These are phyloP conservation scores for Aspergillus cristatus DNA, from an alignment of 495 filamentous ascomycete species.

Conservation along the genomic window DNA sequence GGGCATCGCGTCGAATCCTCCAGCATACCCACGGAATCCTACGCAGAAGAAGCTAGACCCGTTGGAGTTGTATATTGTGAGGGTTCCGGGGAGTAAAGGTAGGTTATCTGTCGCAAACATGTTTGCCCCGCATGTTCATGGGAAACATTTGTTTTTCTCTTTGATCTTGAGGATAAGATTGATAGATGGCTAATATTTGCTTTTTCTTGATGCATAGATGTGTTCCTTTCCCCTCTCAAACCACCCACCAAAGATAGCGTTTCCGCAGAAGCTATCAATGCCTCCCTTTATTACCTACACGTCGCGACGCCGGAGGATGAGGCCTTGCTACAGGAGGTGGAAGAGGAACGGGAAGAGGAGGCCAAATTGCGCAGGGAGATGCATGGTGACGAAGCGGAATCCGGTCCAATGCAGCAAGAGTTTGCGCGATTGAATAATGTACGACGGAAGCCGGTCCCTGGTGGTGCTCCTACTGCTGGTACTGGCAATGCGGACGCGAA, in stretches of 20 bases:
- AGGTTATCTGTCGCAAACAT: conserved; percentile 13
- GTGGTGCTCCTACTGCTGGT: conserved; percentile 2
- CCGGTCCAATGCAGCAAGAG: conserved; percentile 11
- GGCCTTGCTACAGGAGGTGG: conserved; percentile 37
- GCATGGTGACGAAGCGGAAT: conserved; percentile 15
- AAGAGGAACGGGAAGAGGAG: conserved; percentile 31
- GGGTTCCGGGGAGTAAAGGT: conserved; percentile 88
- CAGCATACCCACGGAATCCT: conserved; percentile 69
- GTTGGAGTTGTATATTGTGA: conserved; percentile 78
- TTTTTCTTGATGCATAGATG: conserved; percentile 44
- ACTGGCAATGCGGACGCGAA: conserved; percentile 4
- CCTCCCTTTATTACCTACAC: conserved; percentile 86
- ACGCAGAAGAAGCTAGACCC: conserved; percentile 54
- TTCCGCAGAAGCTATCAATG: conserved; percentile 75
- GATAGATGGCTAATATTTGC: conserved; percentile 8
- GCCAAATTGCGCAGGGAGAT: conserved; percentile 38
- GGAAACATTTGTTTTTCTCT: not conserved
- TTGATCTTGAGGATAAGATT: too few species aligned
- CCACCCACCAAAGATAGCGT: conserved; percentile 74
- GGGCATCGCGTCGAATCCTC: conserved; percentile 75
- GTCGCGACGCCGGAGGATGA: conserved; percentile 57
- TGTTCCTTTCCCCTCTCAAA: conserved; percentile 88
- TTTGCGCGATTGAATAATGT: conserved; percentile 33
- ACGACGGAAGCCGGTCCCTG: conserved; percentile 32
- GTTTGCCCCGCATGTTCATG: too few species aligned